Percentiles rank a stretch among this genome's conserved stretches.
Conservation (phyloP, 805 yeast species). For the Teunomyces panamensis region DNA sequence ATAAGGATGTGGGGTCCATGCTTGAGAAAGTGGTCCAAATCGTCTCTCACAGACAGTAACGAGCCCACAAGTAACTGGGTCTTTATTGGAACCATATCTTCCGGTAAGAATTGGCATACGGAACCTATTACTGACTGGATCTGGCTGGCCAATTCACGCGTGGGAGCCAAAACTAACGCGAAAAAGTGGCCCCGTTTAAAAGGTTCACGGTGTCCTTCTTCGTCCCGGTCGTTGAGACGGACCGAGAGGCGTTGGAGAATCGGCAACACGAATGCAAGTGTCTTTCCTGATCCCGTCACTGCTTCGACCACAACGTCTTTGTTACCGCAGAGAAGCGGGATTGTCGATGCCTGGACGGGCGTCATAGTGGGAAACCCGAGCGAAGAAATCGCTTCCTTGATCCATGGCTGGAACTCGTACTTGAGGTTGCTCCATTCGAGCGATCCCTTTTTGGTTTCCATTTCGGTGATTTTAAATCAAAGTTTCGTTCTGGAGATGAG, state of each 20-base stretch:
- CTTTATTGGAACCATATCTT: slow-evolving; percentile 37
- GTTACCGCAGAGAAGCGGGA: slow-evolving; percentile 77
- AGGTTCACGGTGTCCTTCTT: slow-evolving; percentile 23
- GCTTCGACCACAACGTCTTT: slow-evolving; percentile 97
- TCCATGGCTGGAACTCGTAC: slow-evolving; percentile 63
- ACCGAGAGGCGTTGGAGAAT: slow-evolving; percentile 61
- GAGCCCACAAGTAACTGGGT: slow-evolving; percentile 70
- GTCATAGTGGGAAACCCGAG: slow-evolving; percentile 83
- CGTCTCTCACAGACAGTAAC: slow-evolving; percentile 62
- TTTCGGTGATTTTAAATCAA: slow-evolving; percentile 2
- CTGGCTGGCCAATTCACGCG: slow-evolving; percentile 68
- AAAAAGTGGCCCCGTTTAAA: slow-evolving; percentile 64
- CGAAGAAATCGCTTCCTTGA: slow-evolving; percentile 65
- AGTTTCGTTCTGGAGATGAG: neutral
- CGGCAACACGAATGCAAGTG: slow-evolving; percentile 86
- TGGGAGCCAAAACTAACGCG: slow-evolving; percentile 72
- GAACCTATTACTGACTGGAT: slow-evolving; percentile 64
- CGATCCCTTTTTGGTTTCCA: slow-evolving; percentile 36
- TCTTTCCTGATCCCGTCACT: slow-evolving; percentile 98
- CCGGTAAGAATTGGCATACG: slow-evolving; percentile 58
- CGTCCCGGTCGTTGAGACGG: slow-evolving; percentile 20
- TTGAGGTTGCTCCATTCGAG: slow-evolving; percentile 60
- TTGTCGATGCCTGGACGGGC: slow-evolving; percentile 94
- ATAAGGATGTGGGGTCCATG: slow-evolving; percentile 70
- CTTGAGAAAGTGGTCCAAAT: slow-evolving; percentile 54